A percentile compares a stretch with the other conserved stretches of the same genome.
These are phyloP conservation scores for Begonia fuchsioides DNA, from an alignment of 306 rosid species.

Conservation along the genomic window DNA sequence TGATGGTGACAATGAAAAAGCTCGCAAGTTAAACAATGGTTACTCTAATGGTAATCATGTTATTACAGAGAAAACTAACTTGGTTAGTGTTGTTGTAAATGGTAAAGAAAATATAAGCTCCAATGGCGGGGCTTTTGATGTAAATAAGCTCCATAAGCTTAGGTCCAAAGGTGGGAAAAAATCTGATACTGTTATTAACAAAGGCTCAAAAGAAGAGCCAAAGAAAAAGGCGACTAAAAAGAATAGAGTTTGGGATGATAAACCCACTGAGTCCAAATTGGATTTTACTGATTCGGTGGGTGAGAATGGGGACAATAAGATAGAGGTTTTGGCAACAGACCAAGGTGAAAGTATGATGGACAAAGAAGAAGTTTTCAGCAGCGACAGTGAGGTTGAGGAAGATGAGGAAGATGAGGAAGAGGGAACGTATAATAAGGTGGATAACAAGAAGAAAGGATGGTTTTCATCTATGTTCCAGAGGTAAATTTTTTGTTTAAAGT, in stretches of 20 bases:
- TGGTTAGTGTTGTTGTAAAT: slow-evolving; percentile 28
- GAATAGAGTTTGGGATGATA: slow-evolving; percentile 89
- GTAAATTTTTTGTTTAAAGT: slow-evolving; percentile 15
- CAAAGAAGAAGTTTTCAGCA: slow-evolving; percentile 74
- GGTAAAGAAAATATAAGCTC: slow-evolving; percentile 64
- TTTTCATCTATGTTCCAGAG: slow-evolving; percentile 95
- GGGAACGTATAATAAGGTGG: slow-evolving; percentile 49
- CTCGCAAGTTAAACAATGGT: slow-evolving; percentile 50
- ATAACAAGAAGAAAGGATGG: slow-evolving; percentile 89
- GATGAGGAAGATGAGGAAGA: slow-evolving; percentile 63
- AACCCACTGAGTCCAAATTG: slow-evolving; percentile 44
- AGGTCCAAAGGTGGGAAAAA: slow-evolving; percentile 64
- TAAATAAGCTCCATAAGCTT: slow-evolving; percentile 83
- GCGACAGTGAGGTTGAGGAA: slow-evolving; percentile 78
- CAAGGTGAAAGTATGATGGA: slow-evolving; percentile 99
- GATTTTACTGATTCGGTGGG: slow-evolving; percentile 66
- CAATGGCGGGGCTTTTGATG: slow-evolving; percentile 90
- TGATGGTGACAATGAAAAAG: slow-evolving; percentile 26
- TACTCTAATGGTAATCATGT: slow-evolving; percentile 41
- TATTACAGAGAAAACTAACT: slow-evolving; percentile 31
- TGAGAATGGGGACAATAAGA: slow-evolving; percentile 43
- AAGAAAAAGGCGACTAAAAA: slow-evolving; percentile 59
- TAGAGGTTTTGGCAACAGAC: slow-evolving; percentile 61
- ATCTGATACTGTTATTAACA: slow-evolving; percentile 37
- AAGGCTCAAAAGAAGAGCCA: slow-evolving; percentile 60